Evolutionary conservation across 352 stramenopile species (phyloP), one percentile per base, ranked within the genome.

Genomic region (Pythium inflatum): DNA sequence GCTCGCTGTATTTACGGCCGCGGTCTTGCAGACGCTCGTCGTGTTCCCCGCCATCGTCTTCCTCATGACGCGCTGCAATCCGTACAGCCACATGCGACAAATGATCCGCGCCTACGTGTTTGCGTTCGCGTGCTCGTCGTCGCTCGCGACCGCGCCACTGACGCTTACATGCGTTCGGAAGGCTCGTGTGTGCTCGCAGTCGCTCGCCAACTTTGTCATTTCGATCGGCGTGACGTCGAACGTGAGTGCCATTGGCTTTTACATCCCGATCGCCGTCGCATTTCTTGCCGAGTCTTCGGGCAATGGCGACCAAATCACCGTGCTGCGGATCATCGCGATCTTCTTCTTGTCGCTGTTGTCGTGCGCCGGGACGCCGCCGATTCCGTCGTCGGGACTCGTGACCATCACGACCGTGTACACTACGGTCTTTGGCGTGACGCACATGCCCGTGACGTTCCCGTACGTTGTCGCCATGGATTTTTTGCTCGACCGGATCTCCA

Each of bases 21-120:
- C 75, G 6, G 14, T 64, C 11, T 27, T 85, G 9, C 83, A 94
- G 62, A 74, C 88, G 50, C 12, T 90, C 45, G 56, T 94, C 41
- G 71, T 89, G 13, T 82, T 88, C 60, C 87, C 87, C 2, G 49
- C 79, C 14, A 66, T 94, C 13, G 79, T 93, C 34, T 94, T 91
- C 62, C 2, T 89, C 16, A 66, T 85, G 45, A 86, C 85, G 22
- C 80, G 82, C 1, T 87, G 77, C 67, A 93, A 91, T 69, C 87
- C 87, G 46, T 94, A 90, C 75, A 50, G 61, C n/a, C 81, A 91
- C 76, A 91, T 93, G 81, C 62, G 68, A 31, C 68, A 86, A 40
- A 89, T 94, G 80, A 40, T 83, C 36, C 82, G 76, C 2, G 82
- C 87, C 11, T 92, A 93, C 65, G 66, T 89, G 13, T 92, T 92